Conservation (phyloP, 2,329 filamentous ascomycete species). For the Tothia fuscella region DNA sequence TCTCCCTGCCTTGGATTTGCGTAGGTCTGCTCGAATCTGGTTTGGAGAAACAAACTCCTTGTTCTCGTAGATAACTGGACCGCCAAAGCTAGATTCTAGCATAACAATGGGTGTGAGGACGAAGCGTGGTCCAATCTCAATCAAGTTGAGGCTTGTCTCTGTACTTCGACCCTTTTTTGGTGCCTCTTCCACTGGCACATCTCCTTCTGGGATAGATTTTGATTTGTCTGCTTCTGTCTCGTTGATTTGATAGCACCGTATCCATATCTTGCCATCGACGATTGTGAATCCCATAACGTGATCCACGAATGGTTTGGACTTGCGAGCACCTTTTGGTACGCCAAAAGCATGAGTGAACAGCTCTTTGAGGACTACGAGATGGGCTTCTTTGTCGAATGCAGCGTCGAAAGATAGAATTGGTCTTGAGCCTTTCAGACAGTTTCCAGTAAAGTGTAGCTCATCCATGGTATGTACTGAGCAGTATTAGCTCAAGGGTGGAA, state of each 20-base stretch:
- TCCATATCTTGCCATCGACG: slow-evolving; percentile 90
- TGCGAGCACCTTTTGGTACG: slow-evolving; percentile 76
- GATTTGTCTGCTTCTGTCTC: slow-evolving; percentile 55
- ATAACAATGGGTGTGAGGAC: slow-evolving; percentile 92
- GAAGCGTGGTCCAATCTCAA: slow-evolving; percentile 90
- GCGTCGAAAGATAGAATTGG: slow-evolving; percentile 87
- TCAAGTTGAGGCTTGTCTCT: slow-evolving; percentile 66
- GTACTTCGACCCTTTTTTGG: slow-evolving; percentile 34
- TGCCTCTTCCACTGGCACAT: slow-evolving; percentile 18
- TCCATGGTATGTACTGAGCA: slow-evolving; percentile 76
- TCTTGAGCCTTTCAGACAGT: slow-evolving; percentile 86
- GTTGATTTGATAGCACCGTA: slow-evolving; percentile 85
- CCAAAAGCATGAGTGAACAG: slow-evolving; percentile 84
- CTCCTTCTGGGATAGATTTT: slow-evolving; percentile 26
- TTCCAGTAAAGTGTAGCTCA: slow-evolving; percentile 91
- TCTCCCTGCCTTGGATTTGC: slow-evolving; percentile 60
- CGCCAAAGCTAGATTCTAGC: slow-evolving; percentile 87
- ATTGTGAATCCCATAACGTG: slow-evolving; percentile 88
- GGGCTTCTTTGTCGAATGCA: slow-evolving; percentile 68
- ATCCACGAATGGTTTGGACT: slow-evolving; percentile 92
- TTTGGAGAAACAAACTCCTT: slow-evolving; percentile 95
- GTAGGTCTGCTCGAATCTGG: slow-evolving; percentile 74
- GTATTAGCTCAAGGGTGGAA: slow-evolving; percentile 27
- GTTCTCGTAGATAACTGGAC: slow-evolving; percentile 96
- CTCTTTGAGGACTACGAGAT: slow-evolving; percentile 77